These are phyloP conservation scores for Hirsutella minnesotensis DNA, from an alignment of 2,329 filamentous ascomycete genomes.

Conservation along the genomic window DNA sequence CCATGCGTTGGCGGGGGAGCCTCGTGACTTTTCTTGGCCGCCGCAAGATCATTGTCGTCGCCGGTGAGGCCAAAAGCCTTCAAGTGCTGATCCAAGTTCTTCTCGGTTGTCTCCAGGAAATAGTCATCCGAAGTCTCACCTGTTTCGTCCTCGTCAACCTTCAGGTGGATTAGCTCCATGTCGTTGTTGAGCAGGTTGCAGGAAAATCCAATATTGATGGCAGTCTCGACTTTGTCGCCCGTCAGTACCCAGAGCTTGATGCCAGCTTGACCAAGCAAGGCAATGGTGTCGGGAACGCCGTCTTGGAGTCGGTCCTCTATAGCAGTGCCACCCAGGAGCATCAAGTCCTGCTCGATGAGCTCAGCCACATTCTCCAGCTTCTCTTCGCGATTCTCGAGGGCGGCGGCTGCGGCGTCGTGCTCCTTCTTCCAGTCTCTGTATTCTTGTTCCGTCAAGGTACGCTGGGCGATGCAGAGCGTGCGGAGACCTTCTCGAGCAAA, in stretches of 20 bases:
- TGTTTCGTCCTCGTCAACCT: slow-evolving; percentile 62
- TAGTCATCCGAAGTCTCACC: slow-evolving; percentile 33
- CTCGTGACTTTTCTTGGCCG: slow-evolving; percentile 72
- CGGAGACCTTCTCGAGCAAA: slow-evolving; percentile 92
- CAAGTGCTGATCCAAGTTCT: slow-evolving; percentile 64
- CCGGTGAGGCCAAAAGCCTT: slow-evolving; percentile 67
- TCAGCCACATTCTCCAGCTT: slow-evolving; percentile 86
- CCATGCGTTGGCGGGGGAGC: slow-evolving; percentile 82
- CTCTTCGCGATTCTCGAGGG: slow-evolving; percentile 78
- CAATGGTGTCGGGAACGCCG: slow-evolving; percentile 91
- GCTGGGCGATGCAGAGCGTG: slow-evolving; percentile 86
- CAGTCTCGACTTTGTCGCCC: slow-evolving; percentile 96
- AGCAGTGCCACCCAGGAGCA: slow-evolving; percentile 81
- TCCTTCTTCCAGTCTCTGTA: slow-evolving; percentile 77
- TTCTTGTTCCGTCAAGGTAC: slow-evolving; percentile 67
- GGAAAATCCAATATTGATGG: slow-evolving; percentile 99
- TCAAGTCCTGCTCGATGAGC: slow-evolving; percentile 80
- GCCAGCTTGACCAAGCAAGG: slow-evolving; percentile 78
- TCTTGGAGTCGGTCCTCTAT: slow-evolving; percentile 97
- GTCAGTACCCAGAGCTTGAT: slow-evolving; percentile 99
- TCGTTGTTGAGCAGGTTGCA: slow-evolving; percentile 96
- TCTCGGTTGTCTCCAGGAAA: slow-evolving; percentile 48
- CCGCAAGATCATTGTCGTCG: slow-evolving; percentile 70
- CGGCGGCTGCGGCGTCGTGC: slow-evolving; percentile 75
- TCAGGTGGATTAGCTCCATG: slow-evolving; percentile 91